These are phyloP conservation scores for Cyberlindnera euphorbiiphila DNA, from an alignment of 805 yeast species.

Conservation along the genomic window DNA sequence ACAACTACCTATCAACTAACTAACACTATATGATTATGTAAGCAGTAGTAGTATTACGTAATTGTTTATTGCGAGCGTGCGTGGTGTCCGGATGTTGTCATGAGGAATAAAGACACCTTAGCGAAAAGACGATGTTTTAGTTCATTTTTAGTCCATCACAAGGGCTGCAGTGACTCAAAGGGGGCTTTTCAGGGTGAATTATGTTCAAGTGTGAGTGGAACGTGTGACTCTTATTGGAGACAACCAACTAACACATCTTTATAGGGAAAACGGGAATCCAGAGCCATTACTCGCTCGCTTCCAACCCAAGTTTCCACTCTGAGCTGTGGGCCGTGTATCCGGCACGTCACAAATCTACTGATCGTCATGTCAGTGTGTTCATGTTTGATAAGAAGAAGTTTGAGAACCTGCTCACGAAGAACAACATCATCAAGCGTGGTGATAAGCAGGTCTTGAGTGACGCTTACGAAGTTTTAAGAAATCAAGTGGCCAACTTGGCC, in stretches of 20 bases:
- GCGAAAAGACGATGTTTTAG: no score
- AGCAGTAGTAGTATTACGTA: not conserved
- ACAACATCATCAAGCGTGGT: slow-evolving; percentile 46
- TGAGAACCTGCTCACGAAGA: slow-evolving; percentile 48
- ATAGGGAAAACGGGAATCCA: slow-evolving; percentile 54
- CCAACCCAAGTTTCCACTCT: slow-evolving; percentile 64
- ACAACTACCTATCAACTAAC: no score
- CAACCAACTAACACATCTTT: slow-evolving; percentile 3
- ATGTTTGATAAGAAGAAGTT: slow-evolving; percentile 78
- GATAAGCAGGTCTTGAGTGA: slow-evolving; percentile 47
- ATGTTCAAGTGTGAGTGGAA: slow-evolving; percentile 17
- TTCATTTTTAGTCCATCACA: no score
- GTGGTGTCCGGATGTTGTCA: no score
- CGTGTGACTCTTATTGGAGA: not conserved
- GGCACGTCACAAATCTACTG: slow-evolving; percentile 66
- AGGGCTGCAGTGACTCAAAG: no score
- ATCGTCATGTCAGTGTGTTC: slow-evolving; percentile 74
- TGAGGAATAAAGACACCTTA: no score
- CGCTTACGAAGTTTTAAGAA: slow-evolving; percentile 63
- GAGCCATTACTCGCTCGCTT: slow-evolving; percentile 63
- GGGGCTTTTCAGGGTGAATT: not conserved
- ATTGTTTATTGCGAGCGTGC: no score
- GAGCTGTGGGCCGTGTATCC: slow-evolving; percentile 86
- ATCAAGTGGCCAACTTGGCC: slow-evolving; percentile 68
- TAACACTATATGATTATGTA: no score